A percentile compares a stretch with the other conserved stretches of the same genome.
These are phyloP conservation scores for Saksenaea vasiformis DNA, from an alignment of 371 early-diverging fungal species.

Conservation along the genomic window DNA sequence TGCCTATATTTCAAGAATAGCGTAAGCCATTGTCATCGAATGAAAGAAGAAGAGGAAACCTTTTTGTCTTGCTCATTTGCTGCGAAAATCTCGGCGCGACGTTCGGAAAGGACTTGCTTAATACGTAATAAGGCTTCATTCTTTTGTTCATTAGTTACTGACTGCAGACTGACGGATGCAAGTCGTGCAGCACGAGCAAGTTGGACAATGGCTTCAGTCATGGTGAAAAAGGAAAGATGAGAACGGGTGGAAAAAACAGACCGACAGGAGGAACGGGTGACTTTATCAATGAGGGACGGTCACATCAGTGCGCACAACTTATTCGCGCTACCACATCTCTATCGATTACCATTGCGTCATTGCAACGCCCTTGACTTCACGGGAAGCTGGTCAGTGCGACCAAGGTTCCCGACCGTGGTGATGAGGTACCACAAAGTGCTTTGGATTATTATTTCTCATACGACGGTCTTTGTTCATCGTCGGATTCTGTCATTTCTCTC, in stretches of 20 bases:
- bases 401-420: no score
- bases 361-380: neutral
- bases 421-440: no score
- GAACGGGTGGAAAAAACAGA: neutral
- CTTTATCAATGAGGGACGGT: neutral
- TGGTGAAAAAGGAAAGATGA: neutral
- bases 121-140: conserved; percentile 77
- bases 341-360: neutral
- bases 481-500: no score
- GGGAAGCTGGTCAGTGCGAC: neutral
- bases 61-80: conserved; percentile 85
- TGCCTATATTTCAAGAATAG: conserved; percentile 25
- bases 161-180: conserved; percentile 82
- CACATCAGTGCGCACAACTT: neutral
- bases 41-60: conserved; percentile 34
- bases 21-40: neutral
- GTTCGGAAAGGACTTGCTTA: conserved; percentile 66
- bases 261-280: neutral
- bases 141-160: conserved; percentile 75
- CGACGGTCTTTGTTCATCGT: no score
- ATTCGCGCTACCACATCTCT: no score
- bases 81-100: conserved; percentile 71
- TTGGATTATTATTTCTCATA: no score
- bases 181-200: conserved; percentile 75
- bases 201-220: conserved; percentile 44